These are phyloP conservation scores for Kazachstania kunashirensis DNA, from an alignment of 805 yeast species.

Conservation along the genomic window DNA sequence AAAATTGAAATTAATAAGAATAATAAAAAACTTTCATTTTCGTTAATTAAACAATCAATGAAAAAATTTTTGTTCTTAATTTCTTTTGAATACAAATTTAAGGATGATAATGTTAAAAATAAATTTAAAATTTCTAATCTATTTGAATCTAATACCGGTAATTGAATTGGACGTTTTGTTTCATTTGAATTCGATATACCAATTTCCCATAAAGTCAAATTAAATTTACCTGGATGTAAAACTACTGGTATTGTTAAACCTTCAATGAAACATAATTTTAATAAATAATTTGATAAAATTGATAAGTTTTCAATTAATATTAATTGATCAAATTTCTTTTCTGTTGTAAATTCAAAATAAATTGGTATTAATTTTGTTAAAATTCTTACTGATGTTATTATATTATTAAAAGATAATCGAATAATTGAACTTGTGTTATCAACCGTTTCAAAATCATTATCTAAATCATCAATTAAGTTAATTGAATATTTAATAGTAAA, in stretches of 20 bases:
- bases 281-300: not conserved
- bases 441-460: too few species aligned
- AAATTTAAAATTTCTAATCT: slow-evolving; percentile 60
- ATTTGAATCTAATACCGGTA: slow-evolving; percentile 45
- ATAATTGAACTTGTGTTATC: too few species aligned
- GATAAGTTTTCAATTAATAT: not conserved
- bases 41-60: not conserved
- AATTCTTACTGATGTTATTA: slow-evolving; percentile 47
- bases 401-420: slow-evolving; percentile 26
- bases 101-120: slow-evolving; percentile 51
- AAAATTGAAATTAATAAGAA: slow-evolving; percentile 39
- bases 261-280: slow-evolving; percentile 22
- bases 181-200: slow-evolving; percentile 50
- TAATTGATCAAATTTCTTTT: not conserved
- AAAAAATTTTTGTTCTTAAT: not conserved
- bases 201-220: slow-evolving; percentile 55
- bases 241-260: slow-evolving; percentile 20
- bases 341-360: slow-evolving; percentile 42
- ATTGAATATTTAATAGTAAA: slow-evolving; percentile 29
- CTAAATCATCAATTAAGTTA: slow-evolving; percentile 17
- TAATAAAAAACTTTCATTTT: not conserved
- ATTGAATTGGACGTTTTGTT: slow-evolving; percentile 21
- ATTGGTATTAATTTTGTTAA: slow-evolving; percentile 59
- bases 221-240: slow-evolving; percentile 19
- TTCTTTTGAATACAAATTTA: slow-evolving; percentile 39